A percentile compares a stretch with the other conserved stretches of the same genome.
These are phyloP conservation scores for Metschnikowia koreensis DNA, from an alignment of 805 yeast species.

Conservation along the genomic window DNA sequence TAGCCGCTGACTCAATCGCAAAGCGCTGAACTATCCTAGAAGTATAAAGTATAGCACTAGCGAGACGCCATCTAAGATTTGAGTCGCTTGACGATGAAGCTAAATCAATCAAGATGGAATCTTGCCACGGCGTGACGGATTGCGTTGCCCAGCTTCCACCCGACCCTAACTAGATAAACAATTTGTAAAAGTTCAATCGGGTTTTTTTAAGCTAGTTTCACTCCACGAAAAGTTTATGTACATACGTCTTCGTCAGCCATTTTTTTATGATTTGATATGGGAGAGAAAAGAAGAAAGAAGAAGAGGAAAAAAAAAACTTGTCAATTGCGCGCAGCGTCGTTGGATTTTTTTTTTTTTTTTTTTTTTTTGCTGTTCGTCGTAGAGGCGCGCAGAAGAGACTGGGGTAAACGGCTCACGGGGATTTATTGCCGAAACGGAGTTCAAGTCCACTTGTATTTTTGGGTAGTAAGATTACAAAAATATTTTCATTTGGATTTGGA, in stretches of 20 bases:
- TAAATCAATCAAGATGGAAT: not conserved
- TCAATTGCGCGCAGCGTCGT: constrained; percentile 18
- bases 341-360: constrained; percentile 12
- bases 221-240: constrained; percentile 7
- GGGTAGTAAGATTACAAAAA: too few species aligned
- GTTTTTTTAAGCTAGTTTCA: not conserved
- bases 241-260: constrained; percentile 47
- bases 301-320: constrained; percentile 20
- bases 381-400: constrained; percentile 9
- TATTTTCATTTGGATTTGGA: too few species aligned
- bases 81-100: not conserved
- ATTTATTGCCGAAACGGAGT: not conserved
- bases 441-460: not conserved
- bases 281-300: constrained; percentile 22
- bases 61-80: too few species aligned
- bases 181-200: not conserved
- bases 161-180: not conserved
- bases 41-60: not conserved
- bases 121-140: not conserved
- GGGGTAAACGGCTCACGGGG: constrained; percentile 6
- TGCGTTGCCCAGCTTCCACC: not conserved
- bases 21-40: too few species aligned
- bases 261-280: constrained; percentile 19
- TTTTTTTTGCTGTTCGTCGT: constrained; percentile 2
- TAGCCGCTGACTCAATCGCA: not conserved